These are phyloP conservation scores for Tulasnella sp. DNA, from an alignment of 768 basidiomycete species.

Conservation along the genomic window DNA sequence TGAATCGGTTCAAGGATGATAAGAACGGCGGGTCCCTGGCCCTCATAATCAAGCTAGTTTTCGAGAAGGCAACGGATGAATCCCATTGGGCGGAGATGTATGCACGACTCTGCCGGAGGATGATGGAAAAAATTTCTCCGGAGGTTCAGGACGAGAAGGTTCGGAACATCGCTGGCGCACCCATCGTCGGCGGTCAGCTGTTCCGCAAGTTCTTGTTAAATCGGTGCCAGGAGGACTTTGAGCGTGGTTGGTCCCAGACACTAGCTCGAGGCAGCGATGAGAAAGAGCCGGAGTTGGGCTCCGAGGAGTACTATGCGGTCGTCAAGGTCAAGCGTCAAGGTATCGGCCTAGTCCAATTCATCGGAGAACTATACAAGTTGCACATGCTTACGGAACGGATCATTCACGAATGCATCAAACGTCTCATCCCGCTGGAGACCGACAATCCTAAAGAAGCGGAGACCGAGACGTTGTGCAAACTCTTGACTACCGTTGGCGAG, in stretches of 20 bases:
- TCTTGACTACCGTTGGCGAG: constrained; percentile 39
- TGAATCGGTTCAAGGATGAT: constrained; percentile 38
- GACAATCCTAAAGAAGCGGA: constrained; percentile 42
- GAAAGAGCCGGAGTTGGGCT: constrained; percentile 31
- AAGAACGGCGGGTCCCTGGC: constrained; percentile 40
- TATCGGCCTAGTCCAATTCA: constrained; percentile 41
- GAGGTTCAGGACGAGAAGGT: constrained; percentile 35
- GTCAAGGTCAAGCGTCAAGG: constrained; percentile 43
- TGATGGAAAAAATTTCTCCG: constrained; percentile 34
- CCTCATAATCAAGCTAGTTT: constrained; percentile 39
- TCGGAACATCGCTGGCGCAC: constrained; percentile 31
- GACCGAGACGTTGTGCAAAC: constrained; percentile 40
- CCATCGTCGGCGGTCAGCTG: constrained; percentile 36
- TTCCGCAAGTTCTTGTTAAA: constrained; percentile 44
- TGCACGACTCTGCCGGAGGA: constrained; percentile 37
- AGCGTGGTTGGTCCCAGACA: constrained; percentile 71
- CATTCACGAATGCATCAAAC: constrained; percentile 39
- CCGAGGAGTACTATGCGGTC: constrained; percentile 36
- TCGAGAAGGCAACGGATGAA: constrained; percentile 46
- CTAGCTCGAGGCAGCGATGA: constrained; percentile 28
- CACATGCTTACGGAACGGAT: constrained; percentile 40
- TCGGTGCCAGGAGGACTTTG: constrained; percentile 43
- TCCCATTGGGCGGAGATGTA: constrained; percentile 43
- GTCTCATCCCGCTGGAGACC: constrained; percentile 35
- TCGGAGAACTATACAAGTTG: constrained; percentile 43